Base-by-base conservation (phyloP, 1,284 basidiomycete species). In the Cryptococcus sp. region DNA sequence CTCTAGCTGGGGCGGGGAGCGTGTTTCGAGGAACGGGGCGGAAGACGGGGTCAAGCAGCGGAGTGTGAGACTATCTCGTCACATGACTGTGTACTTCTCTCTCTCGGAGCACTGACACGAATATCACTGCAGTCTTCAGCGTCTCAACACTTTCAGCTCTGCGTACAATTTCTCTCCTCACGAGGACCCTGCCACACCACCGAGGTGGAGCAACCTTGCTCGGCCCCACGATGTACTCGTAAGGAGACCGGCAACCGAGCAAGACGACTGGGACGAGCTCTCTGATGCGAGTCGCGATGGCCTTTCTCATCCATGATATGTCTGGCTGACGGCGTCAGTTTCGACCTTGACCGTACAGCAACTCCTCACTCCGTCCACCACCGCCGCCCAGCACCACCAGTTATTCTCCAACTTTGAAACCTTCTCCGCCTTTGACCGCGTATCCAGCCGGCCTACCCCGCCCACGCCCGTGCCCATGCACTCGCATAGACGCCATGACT, bases 81-180 rank as follows among this genome's bases (percentile, higher is more conserved):
- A 13, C 18, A 2, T 12, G 13, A 18, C n/a, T n/a, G n/a, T n/a
- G n/a, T n/a, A n/a, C n/a, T n/a, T n/a, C n/a, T n/a, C n/a, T n/a
- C n/a, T 11, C 18, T 43, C 50, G 24, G 16, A 20, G 7, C 6
- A 13, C 42, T 47, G 8, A 11, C 13, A n/a, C 15, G 16, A 21
- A 42, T 42, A 4, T 13, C 20, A 21, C 16, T 42, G 4, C 6
- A 42, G 40, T 23, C 13, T 43, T 50, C 15, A 47, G 24, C 9
- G 42, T 16, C 13, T 42, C 50, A n/a, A 23, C 44, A 23, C 55
- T 38, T 16, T 36, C 42, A 4, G 23, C 18, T 37, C 39, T 12
- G 24, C 28, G 5, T 47, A 61, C 18, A 45, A 59, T 13, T 50
- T 54, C 2, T 59, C 63, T 21, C 63, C 63, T n/a, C 63, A 60